Evolutionary conservation across 2,329 filamentous ascomycete genomes (phyloP), one percentile per base, ranked within the genome.

Genomic region (Aspergillus intermedius): DNA sequence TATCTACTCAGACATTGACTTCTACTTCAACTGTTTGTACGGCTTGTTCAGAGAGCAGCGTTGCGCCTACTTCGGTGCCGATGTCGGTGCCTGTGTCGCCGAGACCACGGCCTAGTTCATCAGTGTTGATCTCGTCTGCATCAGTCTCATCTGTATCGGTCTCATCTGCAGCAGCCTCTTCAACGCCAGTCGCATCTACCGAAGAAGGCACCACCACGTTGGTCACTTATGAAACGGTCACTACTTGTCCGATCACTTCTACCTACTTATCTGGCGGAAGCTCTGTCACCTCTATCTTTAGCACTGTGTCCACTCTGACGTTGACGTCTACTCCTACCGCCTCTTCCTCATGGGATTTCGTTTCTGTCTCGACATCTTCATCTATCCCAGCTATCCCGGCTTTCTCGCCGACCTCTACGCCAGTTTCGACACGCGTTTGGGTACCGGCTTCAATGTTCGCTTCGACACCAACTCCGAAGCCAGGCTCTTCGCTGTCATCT

Each of bases 291-390:
- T 68, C 77, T 19, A 62, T 80, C 44, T 77, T 74, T 50, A 82
- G 77, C 59, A 84, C 81, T 37, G 61, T 82, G 61, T 83, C 79
- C 69, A 79, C 69, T 21, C 59, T 59, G 42, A 60, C 56, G 2
- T 15, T 62, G 28, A 59, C 58, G 17, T 53, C 60, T 6, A 56
- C 57, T n/a, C 55, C 58, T 9, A 17, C 34, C 3, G 5, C 34
- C 58, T 58, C 3, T 47, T 59, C 22, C 53, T 56, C 41, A 37
- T 47, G 12, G 42, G 45, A n/a, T 35, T 35, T 13, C 8, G 15
- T 17, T 35, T 5, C 32, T 15, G 32, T 8, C 6, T 35, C 34
- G 34, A 9, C 13, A 35, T 35, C n/a, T 35, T 35, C 13, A 35
- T n/a, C 34, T n/a, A 35, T 15, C 13, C 5, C 13, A 4, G 13